Percentiles rank a stretch among this genome's conserved stretches.
Evolutionary conservation across 352 stramenopile species (phyloP).

Genomic region (Phytophthora podocarpi): DNA sequence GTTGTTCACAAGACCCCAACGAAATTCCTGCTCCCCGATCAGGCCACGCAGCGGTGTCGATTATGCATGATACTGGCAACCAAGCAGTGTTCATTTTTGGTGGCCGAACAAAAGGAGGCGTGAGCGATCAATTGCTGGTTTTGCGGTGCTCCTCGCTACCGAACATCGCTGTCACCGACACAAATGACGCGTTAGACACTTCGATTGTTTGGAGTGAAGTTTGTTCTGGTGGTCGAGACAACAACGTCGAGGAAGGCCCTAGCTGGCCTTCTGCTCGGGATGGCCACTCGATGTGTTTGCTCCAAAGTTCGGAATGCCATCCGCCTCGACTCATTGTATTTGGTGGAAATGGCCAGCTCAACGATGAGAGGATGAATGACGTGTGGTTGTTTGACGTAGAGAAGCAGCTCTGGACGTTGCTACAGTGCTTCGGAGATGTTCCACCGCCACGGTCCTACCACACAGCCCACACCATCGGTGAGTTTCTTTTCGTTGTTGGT

Average conservation of each 20-base stretch:
- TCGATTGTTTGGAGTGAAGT: constrained; percentile 39
- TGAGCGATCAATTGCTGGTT: constrained; percentile 54
- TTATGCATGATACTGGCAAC: constrained; percentile 11
- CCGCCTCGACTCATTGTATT: constrained; percentile 52
- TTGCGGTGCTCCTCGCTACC: constrained; percentile 14
- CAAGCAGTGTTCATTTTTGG: constrained; percentile 56
- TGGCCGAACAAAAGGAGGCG: constrained; percentile 63
- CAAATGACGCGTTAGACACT: not conserved
- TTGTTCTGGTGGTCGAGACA: not conserved
- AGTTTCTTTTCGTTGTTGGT: constrained; percentile 66
- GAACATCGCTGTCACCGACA: not conserved
- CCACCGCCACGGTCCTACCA: constrained; percentile 69
- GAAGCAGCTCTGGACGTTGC: constrained; percentile 38
- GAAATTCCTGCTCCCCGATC: constrained; percentile 45
- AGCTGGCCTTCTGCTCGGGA: constrained; percentile 55
- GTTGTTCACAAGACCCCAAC: constrained; percentile 15
- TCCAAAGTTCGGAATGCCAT: constrained; percentile 4
- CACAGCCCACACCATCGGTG: constrained; percentile 53
- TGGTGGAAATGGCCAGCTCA: constrained; percentile 75
- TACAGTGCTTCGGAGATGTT: constrained; percentile 48
- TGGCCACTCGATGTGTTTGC: constrained; percentile 62
- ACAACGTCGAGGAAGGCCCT: not conserved
- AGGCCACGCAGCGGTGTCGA: constrained; percentile 50
- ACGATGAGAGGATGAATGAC: constrained; percentile 72
- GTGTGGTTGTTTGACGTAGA: constrained; percentile 63